These are phyloP conservation scores for Phytophthora pinifolia DNA, from an alignment of 352 stramenopile species.

Conservation along the genomic window DNA sequence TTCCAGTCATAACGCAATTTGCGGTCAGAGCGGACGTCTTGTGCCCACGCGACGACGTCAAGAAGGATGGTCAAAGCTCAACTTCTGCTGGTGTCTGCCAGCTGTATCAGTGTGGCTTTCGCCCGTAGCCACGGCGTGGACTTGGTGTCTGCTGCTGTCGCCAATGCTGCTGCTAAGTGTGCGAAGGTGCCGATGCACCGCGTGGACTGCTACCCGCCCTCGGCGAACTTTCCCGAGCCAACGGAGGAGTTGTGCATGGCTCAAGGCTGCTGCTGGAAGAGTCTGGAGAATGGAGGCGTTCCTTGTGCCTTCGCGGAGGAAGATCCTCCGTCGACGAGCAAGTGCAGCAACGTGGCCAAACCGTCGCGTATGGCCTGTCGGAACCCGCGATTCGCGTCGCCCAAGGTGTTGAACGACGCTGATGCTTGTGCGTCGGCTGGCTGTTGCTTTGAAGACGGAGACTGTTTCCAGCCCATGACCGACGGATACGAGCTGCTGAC, in stretches of 20 bases:
- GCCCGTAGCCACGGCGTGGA: conserved; percentile 9
- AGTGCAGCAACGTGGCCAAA: conserved; percentile 41
- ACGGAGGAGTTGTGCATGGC: conserved; percentile 81
- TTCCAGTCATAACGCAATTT: conserved; percentile 31
- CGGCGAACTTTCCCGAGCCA: conserved; percentile 57
- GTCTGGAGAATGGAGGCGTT: conserved; percentile 50
- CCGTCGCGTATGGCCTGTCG: conserved; percentile 65
- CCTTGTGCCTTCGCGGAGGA: conserved; percentile 63
- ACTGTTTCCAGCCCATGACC: conserved; percentile 71
- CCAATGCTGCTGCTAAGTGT: conserved; percentile 23
- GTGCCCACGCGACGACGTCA: not conserved
- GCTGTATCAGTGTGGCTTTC: conserved; percentile 12
- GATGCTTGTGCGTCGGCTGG: conserved; percentile 48
- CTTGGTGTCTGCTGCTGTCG: conserved; percentile 9
- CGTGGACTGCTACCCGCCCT: conserved; percentile 74
- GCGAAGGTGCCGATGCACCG: conserved; percentile 32
- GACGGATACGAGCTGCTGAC: conserved; percentile 72
- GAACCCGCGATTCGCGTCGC: conserved; percentile 62
- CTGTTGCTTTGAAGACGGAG: conserved; percentile 72
- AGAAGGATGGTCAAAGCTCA: conserved; percentile 30
- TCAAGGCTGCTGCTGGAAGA: conserved; percentile 85
- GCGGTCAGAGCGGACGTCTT: conserved; percentile 5
- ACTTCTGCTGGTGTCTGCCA: conserved; percentile 17
- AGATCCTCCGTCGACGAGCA: conserved; percentile 7
- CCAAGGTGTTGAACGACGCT: conserved; percentile 26